phyloP scores from a whole-genome alignment of 1,284 basidiomycete species.

The Vanrija pseudolonga region DNA sequence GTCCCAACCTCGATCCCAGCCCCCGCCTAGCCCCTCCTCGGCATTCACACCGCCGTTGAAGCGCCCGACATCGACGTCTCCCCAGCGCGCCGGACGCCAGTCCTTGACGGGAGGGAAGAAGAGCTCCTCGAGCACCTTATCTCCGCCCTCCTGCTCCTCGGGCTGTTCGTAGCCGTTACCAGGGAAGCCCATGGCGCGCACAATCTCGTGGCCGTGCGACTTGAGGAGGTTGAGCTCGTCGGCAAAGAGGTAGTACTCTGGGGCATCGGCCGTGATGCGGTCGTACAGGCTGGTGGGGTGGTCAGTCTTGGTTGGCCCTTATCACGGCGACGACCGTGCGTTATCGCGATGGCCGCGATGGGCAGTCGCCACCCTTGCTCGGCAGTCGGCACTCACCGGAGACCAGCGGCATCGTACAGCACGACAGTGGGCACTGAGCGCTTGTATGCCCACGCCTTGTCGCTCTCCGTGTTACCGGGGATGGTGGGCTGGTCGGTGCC shows the following conservation, averaged over 20 bases:
- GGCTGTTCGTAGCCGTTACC: constrained; percentile 5
- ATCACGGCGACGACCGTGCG: neutral
- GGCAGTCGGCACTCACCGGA: constrained; percentile 49
- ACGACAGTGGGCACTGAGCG: constrained; percentile 78
- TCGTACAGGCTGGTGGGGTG: constrained; percentile 39
- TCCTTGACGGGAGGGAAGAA: constrained; percentile 30
- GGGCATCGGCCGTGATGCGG: constrained; percentile 71
- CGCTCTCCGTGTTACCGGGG: constrained; percentile 36
- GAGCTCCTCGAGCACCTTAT: constrained; percentile 55
- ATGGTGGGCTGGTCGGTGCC: constrained; percentile 21
- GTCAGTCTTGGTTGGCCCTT: constrained; percentile 3
- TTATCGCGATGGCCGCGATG: neutral
- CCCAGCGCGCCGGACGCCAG: constrained; percentile 50
- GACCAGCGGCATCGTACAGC: constrained; percentile 79
- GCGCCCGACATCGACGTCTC: constrained; percentile 62
- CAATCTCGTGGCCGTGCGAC: constrained; percentile 52
- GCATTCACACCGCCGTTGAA: constrained; percentile 64
- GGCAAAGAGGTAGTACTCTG: constrained; percentile 84
- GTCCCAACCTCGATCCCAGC: constrained; percentile 51
- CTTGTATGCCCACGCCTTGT: constrained; percentile 47
- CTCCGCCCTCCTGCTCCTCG: constrained; percentile 46
- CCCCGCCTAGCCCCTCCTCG: constrained; percentile 52
- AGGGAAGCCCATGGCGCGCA: constrained; percentile 52
- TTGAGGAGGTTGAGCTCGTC: constrained; percentile 55
- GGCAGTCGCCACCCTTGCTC: neutral